Evolutionary conservation across 257 asterid species (phyloP).

Genomic region (Sherardia arvensis): DNA sequence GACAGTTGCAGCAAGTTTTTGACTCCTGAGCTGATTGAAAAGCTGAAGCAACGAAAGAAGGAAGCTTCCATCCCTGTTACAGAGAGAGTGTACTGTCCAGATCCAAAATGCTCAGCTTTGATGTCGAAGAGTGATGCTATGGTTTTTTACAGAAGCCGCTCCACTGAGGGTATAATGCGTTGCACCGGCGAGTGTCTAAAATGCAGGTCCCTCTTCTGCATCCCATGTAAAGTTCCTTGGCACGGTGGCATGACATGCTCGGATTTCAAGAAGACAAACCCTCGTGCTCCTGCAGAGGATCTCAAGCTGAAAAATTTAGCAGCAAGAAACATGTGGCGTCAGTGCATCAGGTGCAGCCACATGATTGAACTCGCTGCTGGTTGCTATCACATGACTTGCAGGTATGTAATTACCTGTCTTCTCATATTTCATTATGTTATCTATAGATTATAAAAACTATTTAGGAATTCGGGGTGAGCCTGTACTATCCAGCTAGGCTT

Average conservation of each 20-base stretch:
- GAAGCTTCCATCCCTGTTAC: slow-evolving; percentile 62
- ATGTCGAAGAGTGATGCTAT: slow-evolving; percentile 53
- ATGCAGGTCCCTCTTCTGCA: slow-evolving; percentile 48
- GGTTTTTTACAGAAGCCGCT: slow-evolving; percentile 24
- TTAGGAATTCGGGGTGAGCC: background rate
- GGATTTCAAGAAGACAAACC: slow-evolving; percentile 34
- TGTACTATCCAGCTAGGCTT: background rate
- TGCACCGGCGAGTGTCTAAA: slow-evolving; percentile 41
- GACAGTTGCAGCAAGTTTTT: slow-evolving; percentile 52
- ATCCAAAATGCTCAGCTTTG: slow-evolving; percentile 67
- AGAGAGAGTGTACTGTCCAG: slow-evolving; percentile 70
- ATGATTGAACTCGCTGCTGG: slow-evolving; percentile 27
- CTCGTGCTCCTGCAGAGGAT: slow-evolving; percentile 40
- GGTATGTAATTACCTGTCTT: slow-evolving; percentile 13
- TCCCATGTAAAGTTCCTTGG: slow-evolving; percentile 73
- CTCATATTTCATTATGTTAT: too few relatives aligned
- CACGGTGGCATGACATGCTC: slow-evolving; percentile 43
- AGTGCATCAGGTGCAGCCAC: slow-evolving; percentile 23
- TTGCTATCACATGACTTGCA: slow-evolving; percentile 28
- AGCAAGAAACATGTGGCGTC: slow-evolving; percentile 21
- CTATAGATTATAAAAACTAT: background rate
- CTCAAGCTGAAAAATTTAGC: slow-evolving; percentile 36
- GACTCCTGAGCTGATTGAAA: slow-evolving; percentile 44
- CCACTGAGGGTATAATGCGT: slow-evolving; percentile 14
- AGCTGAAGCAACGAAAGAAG: slow-evolving; percentile 45